Base-by-base conservation (phyloP, 129 eudicot genomes). In the Flaveria robusta region DNA sequence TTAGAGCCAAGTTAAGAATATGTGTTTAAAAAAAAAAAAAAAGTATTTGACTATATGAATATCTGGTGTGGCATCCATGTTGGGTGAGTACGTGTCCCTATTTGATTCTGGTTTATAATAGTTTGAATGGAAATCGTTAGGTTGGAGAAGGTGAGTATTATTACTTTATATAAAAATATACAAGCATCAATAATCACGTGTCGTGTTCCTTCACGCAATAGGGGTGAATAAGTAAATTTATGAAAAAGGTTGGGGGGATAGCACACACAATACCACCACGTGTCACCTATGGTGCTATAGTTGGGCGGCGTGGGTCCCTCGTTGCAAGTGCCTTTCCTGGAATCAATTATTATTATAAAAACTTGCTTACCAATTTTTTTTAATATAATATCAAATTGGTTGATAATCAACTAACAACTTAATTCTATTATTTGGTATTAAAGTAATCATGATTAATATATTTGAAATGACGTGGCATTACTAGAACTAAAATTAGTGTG, bases 111-210 rank as follows among this genome's bases (percentile, higher is more conserved):
- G 24, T 23, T 4, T 51, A 46, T 70, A 70, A 49, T 65, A 78
- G 71, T 45, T 65, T 78, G 70, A 71, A 71, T 66, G 82, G 72
- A 79, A 79, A 63, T 70, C 67, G 68, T 77, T 58, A 58, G 82
- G 81, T 77, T 56, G 62, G 75, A 45, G 81, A 69, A 58, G 76
- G 50, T 77, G 31, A 13, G 42, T 12, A 60, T 63, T 14, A 18
- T 41, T 70, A 10, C 55, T 31, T 68, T 70, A 56, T 7, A 58
- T 11, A 9, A 0, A 56, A 22, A 56, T 51, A 56, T 56, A 71
- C 42, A 13, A 70, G 77, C 72, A 80, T 74, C 69, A 66, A 34
- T 34, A 34, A 66, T 80, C 83, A 80, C 79, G 83, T 80, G 83
- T 73, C 51, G 74, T 72, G 83, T 79, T 63, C 19, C 41, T 9